Conservation (phyloP, 768 basidiomycete genomes). For the Pisolithus orientalis region DNA sequence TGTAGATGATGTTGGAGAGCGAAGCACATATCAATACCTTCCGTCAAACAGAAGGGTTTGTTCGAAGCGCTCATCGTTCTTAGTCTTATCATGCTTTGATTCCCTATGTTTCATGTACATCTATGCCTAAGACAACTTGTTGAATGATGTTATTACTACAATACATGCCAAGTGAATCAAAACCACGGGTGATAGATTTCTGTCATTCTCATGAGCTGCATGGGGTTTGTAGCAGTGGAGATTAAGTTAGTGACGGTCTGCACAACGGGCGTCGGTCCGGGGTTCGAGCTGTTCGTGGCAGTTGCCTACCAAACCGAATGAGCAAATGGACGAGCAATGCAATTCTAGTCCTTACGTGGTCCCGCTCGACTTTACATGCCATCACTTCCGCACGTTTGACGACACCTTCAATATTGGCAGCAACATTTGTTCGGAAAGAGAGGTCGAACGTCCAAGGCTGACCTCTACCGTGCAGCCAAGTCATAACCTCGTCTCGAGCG, state of each 20-base stretch:
- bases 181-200: conserved; percentile 88
- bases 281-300: conserved; percentile 16
- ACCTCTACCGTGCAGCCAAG: conserved; percentile 59
- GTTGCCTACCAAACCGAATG: not conserved
- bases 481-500: conserved; percentile 85
- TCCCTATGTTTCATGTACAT: not conserved
- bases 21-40: conserved; percentile 62
- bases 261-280: conserved; percentile 42
- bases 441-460: conserved; percentile 53
- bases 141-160: conserved; percentile 1
- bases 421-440: conserved; percentile 52
- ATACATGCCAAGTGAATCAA: conserved; percentile 28
- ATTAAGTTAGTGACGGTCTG: conserved; percentile 82
- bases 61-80: conserved; percentile 34
- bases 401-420: conserved; percentile 58
- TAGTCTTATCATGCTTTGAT: conserved; percentile 4
- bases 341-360: conserved; percentile 46
- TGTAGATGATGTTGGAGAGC: conserved; percentile 72
- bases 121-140: not conserved
- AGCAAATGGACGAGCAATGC: not conserved
- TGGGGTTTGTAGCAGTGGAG: conserved; percentile 79
- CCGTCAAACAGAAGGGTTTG: conserved; percentile 70
- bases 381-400: conserved; percentile 77
- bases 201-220: conserved; percentile 78
- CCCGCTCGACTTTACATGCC: conserved; percentile 83